Conservation (phyloP, 805 yeast species). For the Lachancea lanzarotensis region DNA sequence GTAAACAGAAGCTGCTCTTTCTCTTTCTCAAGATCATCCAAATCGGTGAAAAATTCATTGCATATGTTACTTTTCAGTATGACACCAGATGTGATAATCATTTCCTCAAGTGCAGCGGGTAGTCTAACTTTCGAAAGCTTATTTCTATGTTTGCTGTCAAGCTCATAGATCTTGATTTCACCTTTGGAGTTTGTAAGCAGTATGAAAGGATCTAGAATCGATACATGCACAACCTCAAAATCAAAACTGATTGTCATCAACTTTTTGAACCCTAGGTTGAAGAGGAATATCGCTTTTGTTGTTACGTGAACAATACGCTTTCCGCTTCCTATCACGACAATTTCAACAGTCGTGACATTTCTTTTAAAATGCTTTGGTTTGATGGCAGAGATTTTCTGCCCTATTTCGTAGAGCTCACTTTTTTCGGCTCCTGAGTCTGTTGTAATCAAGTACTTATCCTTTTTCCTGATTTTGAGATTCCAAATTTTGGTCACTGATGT, state of each 20-base stretch:
- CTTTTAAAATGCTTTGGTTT: conserved; percentile 57
- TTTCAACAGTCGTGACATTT: conserved; percentile 56
- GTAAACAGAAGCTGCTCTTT: conserved; percentile 43
- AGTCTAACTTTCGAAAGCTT: conserved; percentile 33
- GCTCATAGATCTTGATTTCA: conserved; percentile 55
- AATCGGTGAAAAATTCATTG: conserved; percentile 33
- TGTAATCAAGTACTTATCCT: conserved; percentile 58
- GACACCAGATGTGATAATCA: conserved; percentile 65
- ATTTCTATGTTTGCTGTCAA: conserved; percentile 32
- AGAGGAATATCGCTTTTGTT: conserved; percentile 54
- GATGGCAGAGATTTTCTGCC: conserved; percentile 54
- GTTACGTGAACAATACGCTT: conserved; percentile 70
- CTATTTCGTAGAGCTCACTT: conserved; percentile 62
- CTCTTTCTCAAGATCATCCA: conserved; percentile 19
- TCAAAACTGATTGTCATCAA: conserved; percentile 46
- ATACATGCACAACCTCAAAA: conserved; percentile 58
- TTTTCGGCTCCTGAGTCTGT: conserved; percentile 59
- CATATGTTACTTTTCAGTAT: conserved; percentile 47
- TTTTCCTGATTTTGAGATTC: conserved; percentile 46
- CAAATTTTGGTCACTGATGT: conserved; percentile 69
- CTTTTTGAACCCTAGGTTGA: conserved; percentile 53
- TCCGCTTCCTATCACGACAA: conserved; percentile 51
- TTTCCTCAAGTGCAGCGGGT: conserved; percentile 35
- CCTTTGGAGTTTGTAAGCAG: conserved; percentile 62
- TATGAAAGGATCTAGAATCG: conserved; percentile 55